A percentile compares a stretch with the other conserved stretches of the same genome.
Evolutionary conservation across 805 yeast genomes (phyloP).

Genomic region (Candida chauliodis): DNA sequence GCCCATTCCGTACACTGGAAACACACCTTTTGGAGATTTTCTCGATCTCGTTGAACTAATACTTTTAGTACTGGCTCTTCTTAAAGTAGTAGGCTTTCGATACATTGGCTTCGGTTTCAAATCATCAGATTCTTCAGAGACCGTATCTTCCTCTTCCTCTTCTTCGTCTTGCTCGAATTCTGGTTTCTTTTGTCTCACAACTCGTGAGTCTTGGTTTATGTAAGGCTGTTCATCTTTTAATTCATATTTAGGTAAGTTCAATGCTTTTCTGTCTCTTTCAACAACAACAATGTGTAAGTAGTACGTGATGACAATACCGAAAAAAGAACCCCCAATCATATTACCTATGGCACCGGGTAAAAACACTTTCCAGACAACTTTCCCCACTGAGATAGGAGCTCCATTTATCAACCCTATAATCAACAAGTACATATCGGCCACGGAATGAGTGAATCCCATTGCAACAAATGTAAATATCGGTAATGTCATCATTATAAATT

Average conservation of each 20-base stretch:
- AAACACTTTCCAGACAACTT: conserved; percentile 68
- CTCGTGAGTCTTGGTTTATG: conserved; percentile 72
- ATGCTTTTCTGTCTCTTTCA: conserved; percentile 59
- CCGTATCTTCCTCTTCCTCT: not conserved
- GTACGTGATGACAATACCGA: conserved; percentile 65
- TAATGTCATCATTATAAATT: conserved; percentile 54
- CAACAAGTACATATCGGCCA: conserved; percentile 75
- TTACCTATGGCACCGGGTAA: conserved; percentile 75
- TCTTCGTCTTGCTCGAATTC: conserved; percentile 6
- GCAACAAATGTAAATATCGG: conserved; percentile 79
- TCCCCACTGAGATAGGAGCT: conserved; percentile 59
- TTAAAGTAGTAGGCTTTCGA: not conserved
- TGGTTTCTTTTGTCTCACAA: conserved; percentile 43
- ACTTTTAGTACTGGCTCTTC: conserved; percentile 12
- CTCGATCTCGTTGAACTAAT: conserved; percentile 2
- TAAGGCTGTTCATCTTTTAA: conserved; percentile 80
- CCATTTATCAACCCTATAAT: conserved; percentile 67
- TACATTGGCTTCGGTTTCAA: conserved; percentile 3
- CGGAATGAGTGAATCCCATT: conserved; percentile 74
- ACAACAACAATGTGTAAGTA: conserved; percentile 70
- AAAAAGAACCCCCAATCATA: conserved; percentile 71
- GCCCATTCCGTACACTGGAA: conserved; percentile 80
- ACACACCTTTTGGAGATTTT: conserved; percentile 69
- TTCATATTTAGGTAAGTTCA: conserved; percentile 66
- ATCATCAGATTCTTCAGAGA: not conserved